Percentiles rank a stretch among this genome's conserved stretches.
Evolutionary conservation across 2,329 filamentous ascomycete species (phyloP).

Genomic region (Hymenoscyphus repandus): DNA sequence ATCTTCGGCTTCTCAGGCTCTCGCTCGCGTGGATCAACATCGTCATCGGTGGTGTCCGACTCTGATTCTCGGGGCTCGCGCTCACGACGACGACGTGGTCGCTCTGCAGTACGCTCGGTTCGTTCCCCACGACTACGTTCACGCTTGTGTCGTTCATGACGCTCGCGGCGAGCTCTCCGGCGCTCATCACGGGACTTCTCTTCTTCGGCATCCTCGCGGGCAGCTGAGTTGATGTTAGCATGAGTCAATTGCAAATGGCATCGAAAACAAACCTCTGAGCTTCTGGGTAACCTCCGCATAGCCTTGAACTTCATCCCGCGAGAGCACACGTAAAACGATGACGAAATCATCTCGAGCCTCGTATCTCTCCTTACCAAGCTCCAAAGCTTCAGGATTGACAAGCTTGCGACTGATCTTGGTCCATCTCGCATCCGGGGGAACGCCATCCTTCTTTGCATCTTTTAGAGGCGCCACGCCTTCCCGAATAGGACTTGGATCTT

Average conservation of each 20-base stretch:
- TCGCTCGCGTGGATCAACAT: slow-evolving; percentile 18
- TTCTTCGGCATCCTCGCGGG: slow-evolving; percentile 29
- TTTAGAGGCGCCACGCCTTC: slow-evolving; percentile 94
- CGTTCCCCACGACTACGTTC: slow-evolving; percentile 20
- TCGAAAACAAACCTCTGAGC: slow-evolving; percentile 61
- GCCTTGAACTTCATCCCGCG: slow-evolving; percentile 82
- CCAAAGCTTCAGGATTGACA: slow-evolving; percentile 84
- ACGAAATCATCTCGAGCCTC: slow-evolving; percentile 92
- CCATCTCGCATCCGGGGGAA: slow-evolving; percentile 78
- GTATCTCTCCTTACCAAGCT: slow-evolving; percentile 81
- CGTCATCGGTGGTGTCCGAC: slow-evolving; percentile 11
- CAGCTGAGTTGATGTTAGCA: slow-evolving; percentile 16
- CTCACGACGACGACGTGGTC: slow-evolving; percentile 17
- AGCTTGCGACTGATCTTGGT: slow-evolving; percentile 86
- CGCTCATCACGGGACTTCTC: slow-evolving; percentile 21
- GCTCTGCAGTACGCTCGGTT: neutral
- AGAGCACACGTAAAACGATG: slow-evolving; percentile 83
- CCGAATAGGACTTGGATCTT: slow-evolving; percentile 74
- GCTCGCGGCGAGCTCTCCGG: slow-evolving; percentile 26
- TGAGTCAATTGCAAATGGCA: neutral
- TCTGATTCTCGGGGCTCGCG: slow-evolving; percentile 6
- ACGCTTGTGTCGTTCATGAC: slow-evolving; percentile 30
- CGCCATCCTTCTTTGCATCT: slow-evolving; percentile 72
- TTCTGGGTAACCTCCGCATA: slow-evolving; percentile 78
- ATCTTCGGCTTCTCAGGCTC: slow-evolving; percentile 11